Conservation (phyloP, 768 basidiomycete species). For the Russula brevipes region DNA sequence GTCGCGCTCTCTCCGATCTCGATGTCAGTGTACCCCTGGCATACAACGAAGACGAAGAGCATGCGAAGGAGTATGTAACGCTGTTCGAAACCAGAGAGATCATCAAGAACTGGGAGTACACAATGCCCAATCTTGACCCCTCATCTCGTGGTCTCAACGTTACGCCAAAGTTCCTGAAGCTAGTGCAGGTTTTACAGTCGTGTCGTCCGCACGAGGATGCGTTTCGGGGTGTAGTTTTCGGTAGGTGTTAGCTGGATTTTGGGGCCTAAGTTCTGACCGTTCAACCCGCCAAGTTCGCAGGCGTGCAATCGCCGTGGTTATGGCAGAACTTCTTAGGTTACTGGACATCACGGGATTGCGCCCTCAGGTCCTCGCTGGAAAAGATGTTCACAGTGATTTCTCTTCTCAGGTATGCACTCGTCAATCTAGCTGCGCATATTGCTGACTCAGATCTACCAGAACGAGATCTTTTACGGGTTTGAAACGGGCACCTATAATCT, state of each 20-base stretch:
- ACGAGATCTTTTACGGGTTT: slow-evolving; percentile 48
- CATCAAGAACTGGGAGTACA: slow-evolving; percentile 57
- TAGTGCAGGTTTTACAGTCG: slow-evolving; percentile 55
- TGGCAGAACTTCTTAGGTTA: slow-evolving; percentile 54
- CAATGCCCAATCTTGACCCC: slow-evolving; percentile 56
- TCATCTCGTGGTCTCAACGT: slow-evolving; percentile 60
- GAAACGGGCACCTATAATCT: slow-evolving; percentile 55
- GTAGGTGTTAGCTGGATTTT: slow-evolving; percentile 33
- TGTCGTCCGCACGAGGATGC: slow-evolving; percentile 48
- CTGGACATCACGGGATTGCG: slow-evolving; percentile 53
- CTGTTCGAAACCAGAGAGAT: slow-evolving; percentile 32
- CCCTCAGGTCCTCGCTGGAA: slow-evolving; percentile 44
- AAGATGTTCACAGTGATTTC: slow-evolving; percentile 33
- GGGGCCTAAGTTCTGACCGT: not conserved
- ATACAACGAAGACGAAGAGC: slow-evolving; percentile 33
- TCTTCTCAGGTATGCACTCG: slow-evolving; percentile 33
- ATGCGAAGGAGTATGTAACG: slow-evolving; percentile 34
- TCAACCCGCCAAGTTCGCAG: slow-evolving; percentile 44
- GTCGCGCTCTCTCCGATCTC: slow-evolving; percentile 43
- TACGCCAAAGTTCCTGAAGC: slow-evolving; percentile 57
- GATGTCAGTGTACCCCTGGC: slow-evolving; percentile 27
- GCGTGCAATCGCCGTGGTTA: slow-evolving; percentile 47
- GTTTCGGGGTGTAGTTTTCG: slow-evolving; percentile 64
- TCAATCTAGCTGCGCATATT: not conserved
- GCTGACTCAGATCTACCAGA: slow-evolving; percentile 31